These are phyloP conservation scores for Epichloe amarillans DNA, from an alignment of 2,329 filamentous ascomycete species.

Conservation along the genomic window DNA sequence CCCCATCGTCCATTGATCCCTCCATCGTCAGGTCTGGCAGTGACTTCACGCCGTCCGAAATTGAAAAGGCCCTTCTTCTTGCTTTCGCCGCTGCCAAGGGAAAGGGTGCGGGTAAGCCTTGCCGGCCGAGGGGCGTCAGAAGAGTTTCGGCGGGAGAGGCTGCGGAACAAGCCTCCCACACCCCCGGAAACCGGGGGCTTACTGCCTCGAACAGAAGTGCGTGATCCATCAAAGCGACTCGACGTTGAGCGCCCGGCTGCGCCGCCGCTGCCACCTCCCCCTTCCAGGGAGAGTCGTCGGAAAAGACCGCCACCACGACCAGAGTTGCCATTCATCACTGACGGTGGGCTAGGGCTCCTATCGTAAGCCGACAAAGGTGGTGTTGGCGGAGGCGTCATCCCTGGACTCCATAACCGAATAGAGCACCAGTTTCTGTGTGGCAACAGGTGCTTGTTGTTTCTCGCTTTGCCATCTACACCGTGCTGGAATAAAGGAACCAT, in stretches of 20 bases:
- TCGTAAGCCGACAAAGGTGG: slow-evolving; percentile 42
- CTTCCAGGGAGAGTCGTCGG: slow-evolving; percentile 26
- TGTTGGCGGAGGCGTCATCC: slow-evolving; percentile 57
- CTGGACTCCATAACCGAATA: slow-evolving; percentile 72
- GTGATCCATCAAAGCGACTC: slow-evolving; percentile 23
- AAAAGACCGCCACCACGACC: slow-evolving; percentile 25
- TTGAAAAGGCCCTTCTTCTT: slow-evolving; percentile 29
- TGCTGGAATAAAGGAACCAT: slow-evolving; percentile 90
- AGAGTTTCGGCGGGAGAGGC: slow-evolving; percentile 24
- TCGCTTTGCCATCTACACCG: slow-evolving; percentile 75
- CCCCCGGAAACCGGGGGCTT: slow-evolving; percentile 39
- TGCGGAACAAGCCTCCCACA: slow-evolving; percentile 30
- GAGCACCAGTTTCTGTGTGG: slow-evolving; percentile 94
- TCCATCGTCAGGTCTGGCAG: slow-evolving; percentile 30
- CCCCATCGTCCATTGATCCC: slow-evolving; percentile 44
- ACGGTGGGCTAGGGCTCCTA: slow-evolving; percentile 25
- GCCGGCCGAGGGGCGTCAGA: slow-evolving; percentile 24
- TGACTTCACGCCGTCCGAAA: slow-evolving; percentile 28
- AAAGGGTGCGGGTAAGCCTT: slow-evolving; percentile 44
- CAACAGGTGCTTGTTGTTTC: slow-evolving; percentile 83
- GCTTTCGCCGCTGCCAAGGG: slow-evolving; percentile 42
- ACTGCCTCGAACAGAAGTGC: slow-evolving; percentile 26
- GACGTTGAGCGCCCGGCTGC: slow-evolving; percentile 21
- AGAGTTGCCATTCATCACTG: background rate
- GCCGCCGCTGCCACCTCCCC: background rate